These are phyloP conservation scores for Tubosaeta brunneosetosa DNA, from an alignment of 768 basidiomycete genomes.

Conservation along the genomic window DNA sequence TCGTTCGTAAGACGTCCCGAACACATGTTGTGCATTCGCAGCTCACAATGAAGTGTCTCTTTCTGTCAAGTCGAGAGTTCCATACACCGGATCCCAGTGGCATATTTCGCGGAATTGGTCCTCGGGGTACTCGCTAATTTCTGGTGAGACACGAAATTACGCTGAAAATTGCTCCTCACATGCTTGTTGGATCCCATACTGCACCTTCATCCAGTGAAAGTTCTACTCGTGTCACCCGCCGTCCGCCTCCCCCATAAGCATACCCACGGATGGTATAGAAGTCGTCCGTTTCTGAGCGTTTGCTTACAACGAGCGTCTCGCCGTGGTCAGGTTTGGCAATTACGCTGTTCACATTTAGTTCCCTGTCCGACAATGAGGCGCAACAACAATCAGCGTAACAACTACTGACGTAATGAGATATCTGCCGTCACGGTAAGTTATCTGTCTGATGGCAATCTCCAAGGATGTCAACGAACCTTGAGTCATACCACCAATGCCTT, in stretches of 20 bases:
- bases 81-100: conserved; percentile 40
- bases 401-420: conserved; percentile 32
- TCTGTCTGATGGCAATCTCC: not conserved
- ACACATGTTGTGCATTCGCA: not conserved
- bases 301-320: conserved; percentile 34
- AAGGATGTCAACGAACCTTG: conserved; percentile 27
- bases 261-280: conserved; percentile 49
- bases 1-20: not conserved
- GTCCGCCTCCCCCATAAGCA: conserved; percentile 59
- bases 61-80: conserved; percentile 44
- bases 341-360: conserved; percentile 57
- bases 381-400: not conserved
- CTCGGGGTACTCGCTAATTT: conserved; percentile 41
- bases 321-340: conserved; percentile 54
- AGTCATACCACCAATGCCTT: conserved; percentile 54
- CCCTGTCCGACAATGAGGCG: conserved; percentile 35
- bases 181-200: conserved; percentile 43
- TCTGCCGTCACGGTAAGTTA: conserved; percentile 11
- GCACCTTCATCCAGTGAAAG: conserved; percentile 50
- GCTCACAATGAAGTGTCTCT: conserved; percentile 46
- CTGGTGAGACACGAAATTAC: conserved; percentile 1
- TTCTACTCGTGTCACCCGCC: conserved; percentile 54
- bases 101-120: conserved; percentile 42
- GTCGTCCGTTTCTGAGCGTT: conserved; percentile 2
- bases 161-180: conserved; percentile 20